Evolutionary conservation across 805 yeast species (phyloP), one percentile per base, ranked within the genome.

Genomic region (Wickerhamiella galacta): DNA sequence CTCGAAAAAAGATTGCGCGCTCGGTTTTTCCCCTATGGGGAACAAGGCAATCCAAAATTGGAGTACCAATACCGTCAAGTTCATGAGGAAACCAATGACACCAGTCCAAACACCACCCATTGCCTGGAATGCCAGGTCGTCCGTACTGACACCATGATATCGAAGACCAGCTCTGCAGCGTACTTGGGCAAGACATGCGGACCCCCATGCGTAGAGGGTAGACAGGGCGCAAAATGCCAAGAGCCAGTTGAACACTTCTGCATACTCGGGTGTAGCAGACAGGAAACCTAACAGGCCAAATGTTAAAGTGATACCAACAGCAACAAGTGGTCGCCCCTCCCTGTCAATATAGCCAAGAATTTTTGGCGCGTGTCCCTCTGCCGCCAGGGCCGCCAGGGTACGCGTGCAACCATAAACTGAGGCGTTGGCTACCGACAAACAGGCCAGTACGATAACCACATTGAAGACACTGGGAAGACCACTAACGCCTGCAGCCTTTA

Each of bases 41-140:
- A 60, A 75, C 25, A 75, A 52, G 9, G 83, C 80, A 35, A 72
- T 63, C 77, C 81, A 78, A 61, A 78, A 75, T 56, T 78, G 81
- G 12, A 78, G 75, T 35, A 65, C 54, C 38, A 79, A 57, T 40
- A 78, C 70, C 27, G 72, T 47, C 14, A 66, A 18, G 50, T 70
- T 71, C 47, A 78, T 54, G 11, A 54, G 33, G n/a, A 66, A 44
- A 32, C 83, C 83, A 49, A 66, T 66, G 37, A 49, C 54, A 0
- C 87, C 72, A 28, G 85, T 83, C 41, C 49, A 52, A 20, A 69
- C 53, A 45, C 90, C 90, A 26, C 66, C 59, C 39, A 69, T 72
- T 11, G 87, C 64, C 25, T 59, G 60, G 51, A 66, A 79, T 0
- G 75, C 62, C 32, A 78, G 57, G 48, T 79, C 87, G 37, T 66